Base-by-base conservation (phyloP, 225 moss, liverwort and hornwort species). In the Bryum argenteum region DNA sequence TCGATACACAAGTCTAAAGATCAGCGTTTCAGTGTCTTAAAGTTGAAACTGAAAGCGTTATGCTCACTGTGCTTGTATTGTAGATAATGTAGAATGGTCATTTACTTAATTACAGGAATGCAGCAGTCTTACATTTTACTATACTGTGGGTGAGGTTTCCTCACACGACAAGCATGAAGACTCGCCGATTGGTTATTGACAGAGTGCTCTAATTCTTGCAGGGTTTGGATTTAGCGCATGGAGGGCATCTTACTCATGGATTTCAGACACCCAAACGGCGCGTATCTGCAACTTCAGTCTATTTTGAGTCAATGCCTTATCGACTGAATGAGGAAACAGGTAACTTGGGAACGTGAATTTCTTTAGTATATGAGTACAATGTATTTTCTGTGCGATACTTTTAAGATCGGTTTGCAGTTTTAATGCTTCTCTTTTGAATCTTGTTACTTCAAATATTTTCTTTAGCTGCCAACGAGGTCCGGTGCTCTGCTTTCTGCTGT, bases 271-370 rank as follows among this genome's bases (percentile, higher is more conserved):
- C 88, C 4, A 91, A 92, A 61, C 82, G 92, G 77, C 90, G 92
- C 61, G 94, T 95, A 18, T 95, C 90, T 78, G 92, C 95, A n/a
- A 95, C 92, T 48, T 95, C 90, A 47, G 82, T 92, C 26, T 92
- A 92, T 63, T 95, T 95, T 58, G 95, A 95, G 61, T 95, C 95
- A 20, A 95, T 95, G 95, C 90, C 92, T 10, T 95, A 92, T 40
- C 95, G 90, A 64, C 84, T 95, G 9, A 78, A 92, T 71, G 95
- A 89, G 66, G 66, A 65, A 41, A 89, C 90, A 73, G 90, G 94
- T 93, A 66, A 59, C 24, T 75, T 67, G 59, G 55, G 9, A 21
- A 45, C 51, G 39, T 53, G 50, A 12, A 42, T 47, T 51, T 14
- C 43, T 22, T 70, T 47, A 26, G 54, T 50, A 69, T 70, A 70